Conservation (phyloP, 2,329 filamentous ascomycete genomes). For the Clonostachys rhizophaga region DNA sequence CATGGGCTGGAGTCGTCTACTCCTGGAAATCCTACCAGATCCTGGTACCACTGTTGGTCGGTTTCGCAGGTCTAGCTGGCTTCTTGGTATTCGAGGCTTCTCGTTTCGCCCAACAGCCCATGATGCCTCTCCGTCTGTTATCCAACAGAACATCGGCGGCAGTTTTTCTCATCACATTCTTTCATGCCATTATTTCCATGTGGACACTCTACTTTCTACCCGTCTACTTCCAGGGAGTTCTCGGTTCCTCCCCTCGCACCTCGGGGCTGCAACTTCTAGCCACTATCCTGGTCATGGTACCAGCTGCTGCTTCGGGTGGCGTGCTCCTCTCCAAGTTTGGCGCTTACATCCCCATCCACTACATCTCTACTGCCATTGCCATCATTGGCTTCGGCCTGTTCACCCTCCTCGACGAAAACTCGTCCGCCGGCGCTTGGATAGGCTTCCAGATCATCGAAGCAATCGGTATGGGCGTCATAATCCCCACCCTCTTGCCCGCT, state of each 20-base stretch:
- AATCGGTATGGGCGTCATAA: conserved; percentile 32
- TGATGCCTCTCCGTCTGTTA: conserved; percentile 39
- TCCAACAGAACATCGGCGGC: conserved; percentile 28
- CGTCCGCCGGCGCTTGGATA: conserved; percentile 30
- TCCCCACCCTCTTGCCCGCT: conserved; percentile 34
- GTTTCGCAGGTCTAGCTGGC: conserved; percentile 23
- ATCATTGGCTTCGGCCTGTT: conserved; percentile 34
- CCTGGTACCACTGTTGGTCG: conserved; percentile 39
- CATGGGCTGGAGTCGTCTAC: conserved; percentile 47
- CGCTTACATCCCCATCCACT: conserved; percentile 21
- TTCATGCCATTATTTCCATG: conserved; percentile 17
- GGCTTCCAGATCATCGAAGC: conserved; percentile 32
- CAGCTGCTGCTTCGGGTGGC: conserved; percentile 14
- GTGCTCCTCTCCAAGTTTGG: conserved; percentile 21
- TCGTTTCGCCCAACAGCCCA: conserved; percentile 15
- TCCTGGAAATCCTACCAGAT: conserved; percentile 42
- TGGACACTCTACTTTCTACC: conserved; percentile 36
- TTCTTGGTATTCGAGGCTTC: conserved; percentile 28
- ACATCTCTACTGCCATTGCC: conserved; percentile 16
- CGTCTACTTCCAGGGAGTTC: conserved; percentile 41
- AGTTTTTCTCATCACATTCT: conserved; percentile 10
- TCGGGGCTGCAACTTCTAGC: conserved; percentile 25
- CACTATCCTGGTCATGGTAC: conserved; percentile 15
- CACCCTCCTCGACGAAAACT: conserved; percentile 27
- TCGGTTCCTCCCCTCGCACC: conserved; percentile 18